phyloP scores from a whole-genome alignment of 2,329 filamentous ascomycete genomes.

The Colletotrichum caudatum region DNA sequence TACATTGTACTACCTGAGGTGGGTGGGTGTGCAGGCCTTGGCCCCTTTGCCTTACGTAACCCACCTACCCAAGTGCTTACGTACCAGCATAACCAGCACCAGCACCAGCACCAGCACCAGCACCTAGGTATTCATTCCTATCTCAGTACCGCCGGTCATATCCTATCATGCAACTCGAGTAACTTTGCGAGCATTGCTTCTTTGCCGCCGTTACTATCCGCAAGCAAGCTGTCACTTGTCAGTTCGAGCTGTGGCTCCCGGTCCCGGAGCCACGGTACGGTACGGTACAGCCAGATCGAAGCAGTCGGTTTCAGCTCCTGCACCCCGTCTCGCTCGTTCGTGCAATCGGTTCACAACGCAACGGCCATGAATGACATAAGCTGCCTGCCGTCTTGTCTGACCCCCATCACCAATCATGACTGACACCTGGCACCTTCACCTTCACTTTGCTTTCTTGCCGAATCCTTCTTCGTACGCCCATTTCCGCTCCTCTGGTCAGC shows the following conservation, averaged over 20 bases:
- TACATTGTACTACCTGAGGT: too few species aligned
- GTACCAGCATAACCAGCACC: too few species aligned
- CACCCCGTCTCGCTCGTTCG: conserved; percentile 29
- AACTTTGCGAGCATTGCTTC: background rate
- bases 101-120: too few species aligned
- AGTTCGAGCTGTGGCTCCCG: background rate
- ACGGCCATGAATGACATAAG: conserved; percentile 15
- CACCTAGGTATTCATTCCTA: too few species aligned
- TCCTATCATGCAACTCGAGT: too few species aligned
- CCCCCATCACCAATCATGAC: conserved; percentile 1
- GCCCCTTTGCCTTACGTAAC: too few species aligned
- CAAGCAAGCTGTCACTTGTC: background rate
- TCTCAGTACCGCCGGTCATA: background rate
- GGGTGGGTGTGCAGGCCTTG: too few species aligned
- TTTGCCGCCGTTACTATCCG: background rate
- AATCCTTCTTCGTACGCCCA: background rate
- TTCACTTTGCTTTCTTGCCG: background rate
- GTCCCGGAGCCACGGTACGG: conserved; percentile 20
- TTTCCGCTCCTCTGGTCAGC: background rate
- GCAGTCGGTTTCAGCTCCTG: conserved; percentile 33
- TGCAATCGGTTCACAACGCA: conserved; percentile 10
- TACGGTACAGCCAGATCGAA: conserved; percentile 21
- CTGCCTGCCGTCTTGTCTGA: conserved; percentile 15
- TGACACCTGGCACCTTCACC: background rate
- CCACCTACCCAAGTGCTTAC: background rate